Evolutionary conservation across 495 filamentous ascomycete species (phyloP).

Genomic region (Chaetomidium leptoderma): DNA sequence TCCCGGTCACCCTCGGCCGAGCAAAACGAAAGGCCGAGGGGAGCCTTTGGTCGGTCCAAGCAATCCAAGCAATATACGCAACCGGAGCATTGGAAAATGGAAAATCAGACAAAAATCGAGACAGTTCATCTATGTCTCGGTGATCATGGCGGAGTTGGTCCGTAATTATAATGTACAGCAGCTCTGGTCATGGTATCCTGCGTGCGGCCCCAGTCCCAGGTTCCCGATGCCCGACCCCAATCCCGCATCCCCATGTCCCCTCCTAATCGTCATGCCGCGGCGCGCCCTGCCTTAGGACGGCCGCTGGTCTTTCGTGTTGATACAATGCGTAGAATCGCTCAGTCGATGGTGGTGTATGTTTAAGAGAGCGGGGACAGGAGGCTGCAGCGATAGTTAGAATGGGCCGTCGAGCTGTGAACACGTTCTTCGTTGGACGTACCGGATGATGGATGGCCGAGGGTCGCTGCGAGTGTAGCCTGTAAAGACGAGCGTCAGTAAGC

Average conservation of each 20-base stretch:
- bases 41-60: not conserved
- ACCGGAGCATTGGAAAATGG: not conserved
- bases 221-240: not conserved
- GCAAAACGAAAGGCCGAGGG: conserved; percentile 20
- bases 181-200: conserved; percentile 15
- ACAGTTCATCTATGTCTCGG: not conserved
- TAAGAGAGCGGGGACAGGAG: conserved; percentile 70
- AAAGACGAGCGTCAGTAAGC: conserved; percentile 24
- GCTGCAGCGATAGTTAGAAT: conserved; percentile 37
- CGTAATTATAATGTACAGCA: conserved; percentile 33
- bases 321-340: conserved; percentile 14
- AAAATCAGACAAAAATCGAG: not conserved
- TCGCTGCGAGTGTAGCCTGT: conserved; percentile 90
- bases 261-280: not conserved
- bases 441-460: conserved; percentile 86
- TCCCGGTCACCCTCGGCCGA: conserved; percentile 19
- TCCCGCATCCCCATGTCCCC: not conserved
- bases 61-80: no score
- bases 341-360: conserved; percentile 7
- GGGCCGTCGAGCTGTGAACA: not conserved
- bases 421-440: conserved; percentile 51
- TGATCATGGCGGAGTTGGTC: conserved; percentile 16
- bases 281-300: not conserved
- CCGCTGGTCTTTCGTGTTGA: conserved; percentile 7
- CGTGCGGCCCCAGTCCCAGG: no score